phyloP scores from a whole-genome alignment of 1,284 basidiomycete genomes.

The Ustanciosporium gigantosporum region DNA sequence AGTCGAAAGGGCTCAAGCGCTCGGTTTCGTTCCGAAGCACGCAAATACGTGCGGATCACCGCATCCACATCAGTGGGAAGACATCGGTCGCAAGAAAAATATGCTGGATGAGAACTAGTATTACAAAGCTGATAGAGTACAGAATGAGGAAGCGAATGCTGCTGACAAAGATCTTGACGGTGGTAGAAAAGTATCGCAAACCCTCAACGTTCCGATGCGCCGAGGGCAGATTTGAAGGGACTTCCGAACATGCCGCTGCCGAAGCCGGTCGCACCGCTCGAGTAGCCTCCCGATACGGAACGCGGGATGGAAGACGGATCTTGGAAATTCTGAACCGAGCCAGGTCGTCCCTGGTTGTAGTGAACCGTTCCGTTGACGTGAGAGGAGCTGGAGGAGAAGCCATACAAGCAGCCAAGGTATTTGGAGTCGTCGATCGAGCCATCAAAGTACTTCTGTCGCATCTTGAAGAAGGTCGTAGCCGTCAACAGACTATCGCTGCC shows the following conservation, averaged over 20 bases:
- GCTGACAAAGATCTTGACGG: no score
- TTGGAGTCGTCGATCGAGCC: conserved; percentile 72
- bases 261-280: conserved; percentile 12
- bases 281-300: conserved; percentile 31
- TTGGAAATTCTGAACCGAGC: conserved; percentile 37
- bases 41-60: no score
- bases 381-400: conserved; percentile 51
- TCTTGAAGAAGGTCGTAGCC: conserved; percentile 91
- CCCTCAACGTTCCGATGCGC: no score
- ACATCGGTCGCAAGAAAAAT: no score
- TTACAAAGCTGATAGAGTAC: background rate
- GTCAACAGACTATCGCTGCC: conserved; percentile 94
- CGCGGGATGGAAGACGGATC: conserved; percentile 29
- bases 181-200: no score
- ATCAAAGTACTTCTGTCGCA: conserved; percentile 86
- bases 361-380: conserved; percentile 41
- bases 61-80: no score
- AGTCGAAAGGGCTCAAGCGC: no score
- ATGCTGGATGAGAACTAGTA: no score
- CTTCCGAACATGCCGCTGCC: conserved; percentile 32
- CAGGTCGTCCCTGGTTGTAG: conserved; percentile 33
- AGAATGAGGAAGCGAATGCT: background rate
- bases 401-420: conserved; percentile 57
- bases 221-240: conserved; percentile 29
- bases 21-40: no score